Percentiles rank a stretch among this genome's conserved stretches.
These are phyloP conservation scores for Chlamydomonas schloesseri DNA, from an alignment of 139 green algal species.

Conservation along the genomic window DNA sequence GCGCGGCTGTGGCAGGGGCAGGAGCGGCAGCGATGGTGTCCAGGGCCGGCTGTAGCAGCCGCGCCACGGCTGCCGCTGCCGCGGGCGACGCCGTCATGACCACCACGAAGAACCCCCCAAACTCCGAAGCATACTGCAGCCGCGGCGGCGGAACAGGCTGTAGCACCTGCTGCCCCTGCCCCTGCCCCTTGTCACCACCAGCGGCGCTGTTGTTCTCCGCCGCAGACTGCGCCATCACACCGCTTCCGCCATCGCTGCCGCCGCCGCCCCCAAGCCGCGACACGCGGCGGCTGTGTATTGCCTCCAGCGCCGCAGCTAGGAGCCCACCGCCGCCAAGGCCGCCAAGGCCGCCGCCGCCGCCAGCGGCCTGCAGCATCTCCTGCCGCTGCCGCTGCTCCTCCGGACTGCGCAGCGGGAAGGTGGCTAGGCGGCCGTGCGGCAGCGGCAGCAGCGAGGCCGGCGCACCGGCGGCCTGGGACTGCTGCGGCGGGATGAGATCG, in stretches of 20 bases:
- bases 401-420: neutral
- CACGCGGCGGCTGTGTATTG: too few species aligned
- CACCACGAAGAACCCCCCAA: constrained; percentile 20
- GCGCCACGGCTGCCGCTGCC: neutral
- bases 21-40: neutral
- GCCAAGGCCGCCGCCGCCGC: too few species aligned
- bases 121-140: neutral
- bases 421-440: constrained; percentile 11
- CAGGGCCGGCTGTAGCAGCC: neutral
- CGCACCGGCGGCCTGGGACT: too few species aligned
- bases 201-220: neutral
- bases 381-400: neutral
- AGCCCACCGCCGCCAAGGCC: too few species aligned
- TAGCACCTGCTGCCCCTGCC: neutral
- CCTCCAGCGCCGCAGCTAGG: too few species aligned
- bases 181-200: neutral
- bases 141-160: neutral
- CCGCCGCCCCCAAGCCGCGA: too few species aligned
- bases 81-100: constrained; percentile 40
- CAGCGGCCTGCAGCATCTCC: constrained; percentile 18
- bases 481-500: too few species aligned
- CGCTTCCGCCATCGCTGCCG: too few species aligned
- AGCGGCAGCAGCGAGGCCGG: neutral
- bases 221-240: neutral
- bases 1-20: too few species aligned